Percentiles rank a stretch among this genome's conserved stretches.
These are phyloP conservation scores for Candida koratica DNA, from an alignment of 805 yeast species.

Conservation along the genomic window DNA sequence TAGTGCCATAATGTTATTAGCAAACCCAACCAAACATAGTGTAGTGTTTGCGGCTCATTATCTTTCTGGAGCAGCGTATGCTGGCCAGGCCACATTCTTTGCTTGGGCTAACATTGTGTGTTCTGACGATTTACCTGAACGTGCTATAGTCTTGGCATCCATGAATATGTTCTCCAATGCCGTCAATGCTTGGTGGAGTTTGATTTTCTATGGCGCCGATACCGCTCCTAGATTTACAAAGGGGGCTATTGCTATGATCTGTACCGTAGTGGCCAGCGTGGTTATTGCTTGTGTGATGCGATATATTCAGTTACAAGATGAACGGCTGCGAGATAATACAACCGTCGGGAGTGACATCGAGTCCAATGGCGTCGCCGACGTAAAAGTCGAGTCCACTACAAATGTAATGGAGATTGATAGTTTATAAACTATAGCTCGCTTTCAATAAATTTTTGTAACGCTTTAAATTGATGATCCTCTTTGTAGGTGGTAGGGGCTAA, in stretches of 20 bases:
- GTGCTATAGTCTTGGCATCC: constrained; percentile 61
- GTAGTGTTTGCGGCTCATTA: constrained; percentile 53
- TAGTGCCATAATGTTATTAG: constrained; percentile 45
- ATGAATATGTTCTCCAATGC: constrained; percentile 65
- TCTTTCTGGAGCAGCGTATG: constrained; percentile 49
- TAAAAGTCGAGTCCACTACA: too few species aligned
- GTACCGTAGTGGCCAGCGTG: constrained; percentile 44
- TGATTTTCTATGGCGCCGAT: constrained; percentile 49
- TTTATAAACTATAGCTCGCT: too few species aligned
- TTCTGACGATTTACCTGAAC: constrained; percentile 55
- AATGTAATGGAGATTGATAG: too few species aligned
- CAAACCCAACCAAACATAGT: constrained; percentile 34
- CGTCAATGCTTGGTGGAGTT: constrained; percentile 63
- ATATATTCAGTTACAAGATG: constrained; percentile 40
- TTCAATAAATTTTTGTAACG: too few species aligned
- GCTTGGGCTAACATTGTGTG: constrained; percentile 64
- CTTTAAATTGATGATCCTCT: too few species aligned
- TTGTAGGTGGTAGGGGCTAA: too few species aligned
- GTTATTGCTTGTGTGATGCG: constrained; percentile 41
- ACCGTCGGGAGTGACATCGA: too few species aligned
- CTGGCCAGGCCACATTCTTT: constrained; percentile 58
- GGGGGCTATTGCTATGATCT: constrained; percentile 57
- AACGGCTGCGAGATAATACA: constrained; percentile 8
- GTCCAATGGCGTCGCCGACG: too few species aligned
- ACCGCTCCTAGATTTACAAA: constrained; percentile 48